Evolutionary conservation across 345 rosid genomes (phyloP).

Genomic region (Linum usitatissimum): DNA sequence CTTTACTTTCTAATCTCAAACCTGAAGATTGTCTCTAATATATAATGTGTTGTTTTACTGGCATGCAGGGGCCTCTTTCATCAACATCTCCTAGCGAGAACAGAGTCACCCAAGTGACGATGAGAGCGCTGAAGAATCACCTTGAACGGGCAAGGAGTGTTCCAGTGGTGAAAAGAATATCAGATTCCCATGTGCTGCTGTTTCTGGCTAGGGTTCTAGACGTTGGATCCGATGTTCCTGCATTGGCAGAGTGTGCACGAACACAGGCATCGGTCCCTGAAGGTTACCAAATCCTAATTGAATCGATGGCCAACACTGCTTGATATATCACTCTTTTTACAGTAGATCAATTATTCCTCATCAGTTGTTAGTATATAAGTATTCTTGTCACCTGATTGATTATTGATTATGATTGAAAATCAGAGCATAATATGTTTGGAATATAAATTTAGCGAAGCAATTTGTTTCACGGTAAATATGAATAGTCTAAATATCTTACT

Average conservation of each 20-base stretch:
- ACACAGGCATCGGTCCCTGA: slow-evolving; percentile 55
- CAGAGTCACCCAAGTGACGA: slow-evolving; percentile 32
- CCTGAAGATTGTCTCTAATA: neutral
- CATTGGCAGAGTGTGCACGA: slow-evolving; percentile 56
- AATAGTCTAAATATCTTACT: no score
- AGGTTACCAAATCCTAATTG: slow-evolving; percentile 76
- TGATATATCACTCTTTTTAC: slow-evolving; percentile 17
- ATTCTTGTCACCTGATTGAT: no score
- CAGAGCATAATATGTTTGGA: no score
- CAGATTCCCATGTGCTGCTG: slow-evolving; percentile 80
- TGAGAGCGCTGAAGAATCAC: slow-evolving; percentile 59
- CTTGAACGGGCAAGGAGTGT: slow-evolving; percentile 53
- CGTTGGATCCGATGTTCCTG: slow-evolving; percentile 59
- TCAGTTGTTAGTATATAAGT: no score
- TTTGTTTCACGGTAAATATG: no score
- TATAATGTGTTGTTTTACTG: slow-evolving; percentile 1
- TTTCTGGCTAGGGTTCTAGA: slow-evolving; percentile 62
- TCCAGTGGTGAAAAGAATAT: slow-evolving; percentile 71
- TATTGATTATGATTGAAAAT: no score
- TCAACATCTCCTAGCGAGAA: slow-evolving; percentile 79
- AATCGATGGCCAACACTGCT: slow-evolving; percentile 59
- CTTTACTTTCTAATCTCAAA: no score
- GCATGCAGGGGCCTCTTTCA: slow-evolving; percentile 66
- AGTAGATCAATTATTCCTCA: no score
- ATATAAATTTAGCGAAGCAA: no score